phyloP scores from a whole-genome alignment of 1,284 basidiomycete genomes.

The Meira miltonrushii region DNA sequence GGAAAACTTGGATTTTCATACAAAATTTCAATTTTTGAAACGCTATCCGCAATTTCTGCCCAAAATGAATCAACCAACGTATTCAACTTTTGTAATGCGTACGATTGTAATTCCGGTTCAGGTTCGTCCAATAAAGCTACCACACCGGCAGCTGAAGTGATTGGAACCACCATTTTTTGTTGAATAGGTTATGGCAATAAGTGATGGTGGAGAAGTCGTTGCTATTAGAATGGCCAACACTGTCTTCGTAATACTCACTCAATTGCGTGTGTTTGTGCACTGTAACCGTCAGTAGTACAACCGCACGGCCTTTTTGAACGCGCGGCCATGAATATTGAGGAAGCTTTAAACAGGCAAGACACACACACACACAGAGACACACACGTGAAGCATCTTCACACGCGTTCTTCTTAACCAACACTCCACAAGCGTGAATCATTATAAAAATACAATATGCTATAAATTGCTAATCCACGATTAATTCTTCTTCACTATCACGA shows the following conservation, averaged over 20 bases:
- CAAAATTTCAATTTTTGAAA: conserved; percentile 49
- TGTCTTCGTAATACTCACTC: too few relatives aligned
- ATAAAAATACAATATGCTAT: not conserved
- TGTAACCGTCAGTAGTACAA: too few relatives aligned
- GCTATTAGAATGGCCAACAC: too few relatives aligned
- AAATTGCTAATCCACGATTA: not conserved
- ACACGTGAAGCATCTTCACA: too few relatives aligned
- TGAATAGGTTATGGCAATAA: too few relatives aligned
- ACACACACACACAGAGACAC: too few relatives aligned
- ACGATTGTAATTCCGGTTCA: conserved; percentile 47
- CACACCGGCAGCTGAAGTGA: conserved; percentile 32
- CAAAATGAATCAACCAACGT: conserved; percentile 48
- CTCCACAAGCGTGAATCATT: not conserved
- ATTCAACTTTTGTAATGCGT: conserved; percentile 49
- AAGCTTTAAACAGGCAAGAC: too few relatives aligned
- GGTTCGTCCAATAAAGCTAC: conserved; percentile 49
- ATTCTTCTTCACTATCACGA: not conserved
- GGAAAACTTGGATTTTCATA: conserved; percentile 47
- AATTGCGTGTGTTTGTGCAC: too few relatives aligned
- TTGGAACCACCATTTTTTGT: conserved; percentile 1
- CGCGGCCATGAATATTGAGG: too few relatives aligned
- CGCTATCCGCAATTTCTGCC: conserved; percentile 51
- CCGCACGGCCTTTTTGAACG: too few relatives aligned
- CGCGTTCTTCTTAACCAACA: too few relatives aligned
- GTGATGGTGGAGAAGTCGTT: too few relatives aligned